Conservation (phyloP, 2,329 filamentous ascomycete genomes). For the Colletotrichum tabaci region DNA sequence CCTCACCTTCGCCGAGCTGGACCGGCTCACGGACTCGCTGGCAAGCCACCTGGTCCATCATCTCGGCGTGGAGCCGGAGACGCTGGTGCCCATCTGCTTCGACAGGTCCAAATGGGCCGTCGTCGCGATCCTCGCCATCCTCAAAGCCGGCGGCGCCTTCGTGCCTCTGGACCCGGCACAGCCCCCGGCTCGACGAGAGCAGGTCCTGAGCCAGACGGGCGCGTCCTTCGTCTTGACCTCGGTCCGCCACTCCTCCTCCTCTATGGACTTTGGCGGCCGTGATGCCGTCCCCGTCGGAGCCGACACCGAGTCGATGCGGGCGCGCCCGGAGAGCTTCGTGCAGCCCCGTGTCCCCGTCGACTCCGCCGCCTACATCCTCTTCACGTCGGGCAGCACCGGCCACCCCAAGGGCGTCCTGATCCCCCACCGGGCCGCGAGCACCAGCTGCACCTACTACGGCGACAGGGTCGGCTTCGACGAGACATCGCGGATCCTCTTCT, state of each 20-base stretch:
- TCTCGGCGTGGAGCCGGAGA: slow-evolving; percentile 5
- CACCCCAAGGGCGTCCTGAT: slow-evolving; percentile 64
- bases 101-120: slow-evolving; percentile 44
- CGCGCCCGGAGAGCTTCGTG: background rate
- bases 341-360: background rate
- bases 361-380: slow-evolving; percentile 57
- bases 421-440: slow-evolving; percentile 43
- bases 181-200: background rate
- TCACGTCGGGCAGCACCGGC: slow-evolving; percentile 68
- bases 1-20: slow-evolving; percentile 13
- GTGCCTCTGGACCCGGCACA: slow-evolving; percentile 40
- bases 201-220: background rate
- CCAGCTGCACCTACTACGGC: background rate
- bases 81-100: slow-evolving; percentile 43
- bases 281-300: background rate
- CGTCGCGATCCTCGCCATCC: slow-evolving; percentile 45
- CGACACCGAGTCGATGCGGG: background rate
- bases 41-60: background rate
- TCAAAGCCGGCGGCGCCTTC: slow-evolving; percentile 47
- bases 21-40: slow-evolving; percentile 20
- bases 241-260: background rate
- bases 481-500: slow-evolving; percentile 47
- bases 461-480: background rate
- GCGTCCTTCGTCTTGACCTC: background rate
- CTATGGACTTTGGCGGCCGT: background rate